Conservation (phyloP, 2,329 filamentous ascomycete species). For the Aspergillus pseudoterreus region DNA sequence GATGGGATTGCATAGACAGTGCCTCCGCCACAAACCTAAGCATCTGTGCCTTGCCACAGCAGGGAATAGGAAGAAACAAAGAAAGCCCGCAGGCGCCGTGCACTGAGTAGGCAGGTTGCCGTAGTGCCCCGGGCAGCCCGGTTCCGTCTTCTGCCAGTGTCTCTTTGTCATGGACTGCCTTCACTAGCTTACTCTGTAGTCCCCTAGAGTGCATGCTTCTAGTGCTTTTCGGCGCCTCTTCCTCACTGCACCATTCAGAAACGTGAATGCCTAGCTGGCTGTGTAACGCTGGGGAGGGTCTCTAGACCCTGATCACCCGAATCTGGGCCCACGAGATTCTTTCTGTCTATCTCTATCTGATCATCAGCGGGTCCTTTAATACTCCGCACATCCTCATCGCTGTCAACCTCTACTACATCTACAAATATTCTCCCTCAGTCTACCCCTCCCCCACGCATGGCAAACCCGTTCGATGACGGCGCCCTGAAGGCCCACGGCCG, state of each 20-base stretch:
- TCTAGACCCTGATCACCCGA: too few species aligned
- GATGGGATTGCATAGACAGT: too few species aligned
- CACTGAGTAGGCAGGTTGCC: neutral
- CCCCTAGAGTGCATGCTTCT: too few species aligned
- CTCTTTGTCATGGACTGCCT: neutral
- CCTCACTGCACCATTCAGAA: too few species aligned
- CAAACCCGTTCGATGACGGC: constrained; percentile 6
- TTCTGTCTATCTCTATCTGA: neutral
- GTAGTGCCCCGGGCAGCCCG: neutral
- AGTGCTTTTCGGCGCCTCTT: too few species aligned
- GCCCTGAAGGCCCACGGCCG: constrained; percentile 13
- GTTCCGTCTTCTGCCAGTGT: neutral
- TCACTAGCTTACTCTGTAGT: too few species aligned
- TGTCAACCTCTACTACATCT: neutral
- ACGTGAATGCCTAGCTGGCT: too few species aligned
- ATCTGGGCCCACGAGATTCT: too few species aligned
- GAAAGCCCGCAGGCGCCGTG: neutral
- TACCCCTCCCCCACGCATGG: constrained; percentile 4
- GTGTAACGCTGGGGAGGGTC: too few species aligned
- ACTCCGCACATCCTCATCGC: neutral
- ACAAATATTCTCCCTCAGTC: neutral
- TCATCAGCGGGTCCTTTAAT: neutral
- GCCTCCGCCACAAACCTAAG: too few species aligned
- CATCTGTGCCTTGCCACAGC: too few species aligned
- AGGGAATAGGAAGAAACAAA: too few species aligned